Evolutionary conservation across 2,329 filamentous ascomycete species (phyloP), one percentile per base, ranked within the genome.

Genomic region (Fusarium coicis): DNA sequence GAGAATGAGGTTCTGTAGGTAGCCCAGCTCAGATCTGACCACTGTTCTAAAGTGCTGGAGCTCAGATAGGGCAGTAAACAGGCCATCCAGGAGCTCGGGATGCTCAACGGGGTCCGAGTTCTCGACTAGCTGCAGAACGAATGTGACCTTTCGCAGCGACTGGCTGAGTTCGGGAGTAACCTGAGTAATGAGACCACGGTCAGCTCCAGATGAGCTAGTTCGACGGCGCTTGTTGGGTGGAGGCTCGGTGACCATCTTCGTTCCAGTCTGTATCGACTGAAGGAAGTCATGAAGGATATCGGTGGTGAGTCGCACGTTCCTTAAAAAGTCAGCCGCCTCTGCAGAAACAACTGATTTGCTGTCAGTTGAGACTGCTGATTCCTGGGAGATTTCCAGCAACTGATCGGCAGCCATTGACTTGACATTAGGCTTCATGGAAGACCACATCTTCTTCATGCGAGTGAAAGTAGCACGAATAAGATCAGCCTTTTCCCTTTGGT

Each of bases 91-190:
- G 43, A 99, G 86, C 77, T 93, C 90, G 0, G 93, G 90, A 79
- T 97, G 93, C 36, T 90, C 87, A 63, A 91, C 91, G 1, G 94
- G 93, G 50, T 90, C 88, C 6, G 95, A 96, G 54, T 89, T 90
- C 79, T 98, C 95, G 21, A 98, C 89, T 32, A 98, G 84, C 80
- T 98, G 95, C 42, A 98, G 86, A 16, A 98, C 93, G 78, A 97
- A 91, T 0, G 95, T 97, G 61, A 96, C 89, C 76, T 92, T 93
- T 75, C 90, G 90, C 70, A 98, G 87, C 11, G 92, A 88, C 53
- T 88, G 87, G 72, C 89, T 89, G 36, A 95, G 83, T 77, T 93
- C 91, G 11, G 88, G 86, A 39, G 90, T 89, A 63, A 91, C 88
- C 71, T 91, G 89, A 19, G 88, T 85, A 40, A 88, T 87, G 60